Evolutionary conservation across 2,329 filamentous ascomycete genomes (phyloP).

Genomic region (Cladosporium sp.): DNA sequence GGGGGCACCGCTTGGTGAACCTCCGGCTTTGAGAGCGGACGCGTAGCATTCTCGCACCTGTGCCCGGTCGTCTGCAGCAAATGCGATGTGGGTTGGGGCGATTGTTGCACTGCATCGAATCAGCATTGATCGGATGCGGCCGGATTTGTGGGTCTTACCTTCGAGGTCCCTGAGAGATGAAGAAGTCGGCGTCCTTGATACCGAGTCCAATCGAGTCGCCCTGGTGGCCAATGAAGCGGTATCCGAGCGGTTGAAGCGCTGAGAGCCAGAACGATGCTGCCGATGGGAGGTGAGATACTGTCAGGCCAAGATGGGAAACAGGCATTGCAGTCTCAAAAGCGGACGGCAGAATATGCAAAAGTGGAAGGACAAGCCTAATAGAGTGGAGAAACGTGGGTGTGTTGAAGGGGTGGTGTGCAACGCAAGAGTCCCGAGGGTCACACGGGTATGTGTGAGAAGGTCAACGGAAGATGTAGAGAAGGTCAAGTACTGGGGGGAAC

Average conservation of each 20-base stretch:
- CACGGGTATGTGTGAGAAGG: conserved; percentile 9
- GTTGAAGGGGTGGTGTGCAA: conserved; percentile 1
- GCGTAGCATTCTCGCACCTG: conserved; percentile 68
- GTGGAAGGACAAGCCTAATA: neutral
- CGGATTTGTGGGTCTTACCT: conserved; percentile 38
- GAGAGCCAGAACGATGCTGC: conserved; percentile 80
- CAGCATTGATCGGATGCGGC: neutral
- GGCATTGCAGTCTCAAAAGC: conserved; percentile 42
- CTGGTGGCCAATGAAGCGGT: conserved; percentile 61
- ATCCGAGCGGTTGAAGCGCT: conserved; percentile 69
- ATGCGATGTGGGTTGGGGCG: conserved; percentile 41
- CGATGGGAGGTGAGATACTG: conserved; percentile 69
- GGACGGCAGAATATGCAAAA: neutral
- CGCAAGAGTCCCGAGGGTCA: neutral
- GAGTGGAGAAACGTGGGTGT: conserved; percentile 1
- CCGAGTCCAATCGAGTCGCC: conserved; percentile 58
- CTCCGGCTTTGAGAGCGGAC: conserved; percentile 60
- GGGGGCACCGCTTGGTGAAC: conserved; percentile 52
- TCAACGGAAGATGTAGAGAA: conserved; percentile 16
- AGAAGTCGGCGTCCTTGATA: conserved; percentile 56
- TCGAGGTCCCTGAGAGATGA: conserved; percentile 55
- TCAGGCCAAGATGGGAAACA: conserved; percentile 56
- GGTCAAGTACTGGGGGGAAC: neutral
- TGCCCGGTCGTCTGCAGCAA: conserved; percentile 60
- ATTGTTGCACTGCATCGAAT: conserved; percentile 18